Conservation (phyloP, 75 land plant genomes). For the Azolla pinnata region DNA sequence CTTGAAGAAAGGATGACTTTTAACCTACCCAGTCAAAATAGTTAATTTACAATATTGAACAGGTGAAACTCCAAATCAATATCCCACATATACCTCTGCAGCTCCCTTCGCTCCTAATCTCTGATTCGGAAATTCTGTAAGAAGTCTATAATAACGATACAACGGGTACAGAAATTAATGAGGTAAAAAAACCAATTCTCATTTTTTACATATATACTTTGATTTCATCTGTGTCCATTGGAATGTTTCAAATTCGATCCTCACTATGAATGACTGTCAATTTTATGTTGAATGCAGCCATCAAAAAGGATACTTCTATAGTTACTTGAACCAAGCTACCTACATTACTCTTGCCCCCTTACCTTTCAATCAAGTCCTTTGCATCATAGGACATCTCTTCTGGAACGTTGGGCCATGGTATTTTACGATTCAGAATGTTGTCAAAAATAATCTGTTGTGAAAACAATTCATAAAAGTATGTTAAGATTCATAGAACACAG, state of each 20-base stretch:
- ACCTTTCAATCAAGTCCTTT: slow-evolving; percentile 81
- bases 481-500: no score
- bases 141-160: slow-evolving; percentile 35
- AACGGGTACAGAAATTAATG: no score
- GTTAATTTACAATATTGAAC: slow-evolving; percentile 1
- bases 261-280: no score
- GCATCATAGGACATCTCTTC: slow-evolving; percentile 91
- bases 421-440: slow-evolving; percentile 89
- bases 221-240: no score
- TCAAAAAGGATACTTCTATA: no score
- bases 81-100: slow-evolving; percentile 48
- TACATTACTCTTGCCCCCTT: no score
- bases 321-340: no score
- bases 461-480: no score
- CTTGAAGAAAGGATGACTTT: slow-evolving; percentile 78
- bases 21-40: slow-evolving; percentile 50
- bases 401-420: slow-evolving; percentile 92
- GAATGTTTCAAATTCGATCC: no score
- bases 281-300: no score
- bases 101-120: slow-evolving; percentile 97
- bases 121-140: slow-evolving; percentile 85
- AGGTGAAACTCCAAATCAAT: neutral
- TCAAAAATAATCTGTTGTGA: slow-evolving; percentile 77
- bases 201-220: no score
- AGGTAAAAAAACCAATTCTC: no score